These are phyloP conservation scores for Stropharia rugosoannulata DNA, from an alignment of 768 basidiomycete genomes.

Conservation along the genomic window DNA sequence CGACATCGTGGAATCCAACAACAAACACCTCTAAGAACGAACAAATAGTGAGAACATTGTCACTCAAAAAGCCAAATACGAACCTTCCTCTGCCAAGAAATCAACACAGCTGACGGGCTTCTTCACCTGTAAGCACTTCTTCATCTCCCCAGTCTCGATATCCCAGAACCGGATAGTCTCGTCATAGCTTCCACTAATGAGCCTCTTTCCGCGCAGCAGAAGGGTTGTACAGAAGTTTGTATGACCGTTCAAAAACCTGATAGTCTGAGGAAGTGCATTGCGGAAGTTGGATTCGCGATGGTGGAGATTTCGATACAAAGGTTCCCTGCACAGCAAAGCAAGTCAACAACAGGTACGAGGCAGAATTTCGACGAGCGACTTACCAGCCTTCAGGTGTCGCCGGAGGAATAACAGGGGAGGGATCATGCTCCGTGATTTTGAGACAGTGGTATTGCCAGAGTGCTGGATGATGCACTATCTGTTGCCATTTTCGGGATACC, in stretches of 20 bases:
- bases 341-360: not conserved
- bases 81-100: slow-evolving; percentile 79
- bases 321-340: slow-evolving; percentile 32
- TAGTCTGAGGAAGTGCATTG: slow-evolving; percentile 69
- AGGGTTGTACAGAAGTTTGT: slow-evolving; percentile 88
- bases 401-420: slow-evolving; percentile 62
- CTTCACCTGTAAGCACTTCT: slow-evolving; percentile 80
- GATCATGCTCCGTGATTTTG: slow-evolving; percentile 70
- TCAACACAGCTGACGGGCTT: slow-evolving; percentile 91
- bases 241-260: slow-evolving; percentile 81
- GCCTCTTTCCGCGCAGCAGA: slow-evolving; percentile 58
- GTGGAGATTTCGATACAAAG: slow-evolving; percentile 77
- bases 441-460: slow-evolving; percentile 80
- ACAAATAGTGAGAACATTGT: not conserved
- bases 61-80: slow-evolving; percentile 7
- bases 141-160: slow-evolving; percentile 57
- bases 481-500: slow-evolving; percentile 47
- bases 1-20: slow-evolving; percentile 91
- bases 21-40: slow-evolving; percentile 72
- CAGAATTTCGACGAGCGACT: slow-evolving; percentile 17
- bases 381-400: slow-evolving; percentile 71
- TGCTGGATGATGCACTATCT: slow-evolving; percentile 56
- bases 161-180: slow-evolving; percentile 95
- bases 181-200: slow-evolving; percentile 90
- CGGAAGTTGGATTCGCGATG: slow-evolving; percentile 86